Evolutionary conservation across 2,329 filamentous ascomycete species (phyloP), one percentile per base, ranked within the genome.

Genomic region (Exophiala sp.): DNA sequence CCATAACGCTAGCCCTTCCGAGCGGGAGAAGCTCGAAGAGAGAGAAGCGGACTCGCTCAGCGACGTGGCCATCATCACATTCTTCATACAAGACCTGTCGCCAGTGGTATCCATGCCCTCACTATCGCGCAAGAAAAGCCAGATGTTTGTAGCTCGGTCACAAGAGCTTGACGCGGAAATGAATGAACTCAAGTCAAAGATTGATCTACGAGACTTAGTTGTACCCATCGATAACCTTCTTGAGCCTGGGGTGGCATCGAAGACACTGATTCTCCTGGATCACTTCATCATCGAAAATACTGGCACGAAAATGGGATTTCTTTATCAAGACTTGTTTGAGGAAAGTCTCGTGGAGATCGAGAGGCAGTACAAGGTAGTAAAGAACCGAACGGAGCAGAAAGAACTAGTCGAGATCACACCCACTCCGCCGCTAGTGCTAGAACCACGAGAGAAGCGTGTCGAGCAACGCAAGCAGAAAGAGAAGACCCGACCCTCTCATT

Each of bases 251-350:
- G 68, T 74, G 65, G 65, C 72, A 0, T 56, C 65, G 2, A 57
- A 55, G 0, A 72, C 75, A 1, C 60, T 78, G 3, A 62, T 63
- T n/a, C 29, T 61, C 0, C 64, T 80, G 0, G 68, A 77, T 34
- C 18, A 60, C 8, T 74, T 74, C 42, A 52, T 79, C 2, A 34
- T 65, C 1, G 64, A 72, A 0, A 73, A 72, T 21, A 58, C 68
- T 0, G 75, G 75, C 1, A 65, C 68, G 0, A 73, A 67, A n/a
- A 55, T 79, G 11, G 72, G 70, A 1, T 69, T 69, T 39, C 60
- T 78, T 0, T 80, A 78, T 55, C 65, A 75, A 41, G 71, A 77
- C 41, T 47, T 75, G 5, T 60, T 77, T 2, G 65, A 75, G 0
- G 68, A 73, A 1, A 72, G 69, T 47, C 41, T 78, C 0, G 35